Evolutionary conservation across 2,329 filamentous ascomycete genomes (phyloP).

Genomic region (Fusarium longipes): DNA sequence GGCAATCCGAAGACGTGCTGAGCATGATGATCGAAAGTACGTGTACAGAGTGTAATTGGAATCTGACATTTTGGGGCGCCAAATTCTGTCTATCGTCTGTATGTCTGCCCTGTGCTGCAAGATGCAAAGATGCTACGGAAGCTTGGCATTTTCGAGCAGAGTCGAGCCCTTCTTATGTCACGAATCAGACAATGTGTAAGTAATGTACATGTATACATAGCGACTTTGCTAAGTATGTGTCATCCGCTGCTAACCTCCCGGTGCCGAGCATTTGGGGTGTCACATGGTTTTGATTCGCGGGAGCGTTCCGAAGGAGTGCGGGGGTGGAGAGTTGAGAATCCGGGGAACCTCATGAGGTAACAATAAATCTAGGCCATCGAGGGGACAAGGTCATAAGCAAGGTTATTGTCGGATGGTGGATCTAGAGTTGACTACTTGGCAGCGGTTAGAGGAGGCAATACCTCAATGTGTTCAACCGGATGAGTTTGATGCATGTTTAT

Average conservation of each 20-base stretch:
- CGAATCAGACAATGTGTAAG: neutral
- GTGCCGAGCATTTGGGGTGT: constrained; percentile 22
- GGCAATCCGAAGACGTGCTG: constrained; percentile 70
- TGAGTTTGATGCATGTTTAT: too few species aligned
- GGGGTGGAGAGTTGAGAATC: neutral
- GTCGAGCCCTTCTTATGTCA: constrained; percentile 39
- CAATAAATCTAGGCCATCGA: neutral
- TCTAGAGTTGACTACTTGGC: too few species aligned
- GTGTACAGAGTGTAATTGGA: constrained; percentile 61
- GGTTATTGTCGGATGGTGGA: neutral
- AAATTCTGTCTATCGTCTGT: rapidly evolving
- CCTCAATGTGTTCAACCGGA: rapidly evolving
- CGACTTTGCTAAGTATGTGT: neutral
- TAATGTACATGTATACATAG: neutral
- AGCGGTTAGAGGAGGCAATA: rapidly evolving
- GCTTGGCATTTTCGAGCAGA: neutral
- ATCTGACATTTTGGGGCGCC: constrained; percentile 34
- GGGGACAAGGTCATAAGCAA: neutral
- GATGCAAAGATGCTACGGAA: rapidly evolving
- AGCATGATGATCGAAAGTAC: constrained; percentile 73
- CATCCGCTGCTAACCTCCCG: constrained; percentile 30
- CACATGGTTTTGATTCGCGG: constrained; percentile 2
- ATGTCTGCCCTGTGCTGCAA: too few species aligned
- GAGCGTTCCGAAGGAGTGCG: constrained; percentile 27
- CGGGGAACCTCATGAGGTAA: neutral